A percentile compares a stretch with the other conserved stretches of the same genome.
Conservation (phyloP, 805 yeast species). For the Kazachstania taianensis region DNA sequence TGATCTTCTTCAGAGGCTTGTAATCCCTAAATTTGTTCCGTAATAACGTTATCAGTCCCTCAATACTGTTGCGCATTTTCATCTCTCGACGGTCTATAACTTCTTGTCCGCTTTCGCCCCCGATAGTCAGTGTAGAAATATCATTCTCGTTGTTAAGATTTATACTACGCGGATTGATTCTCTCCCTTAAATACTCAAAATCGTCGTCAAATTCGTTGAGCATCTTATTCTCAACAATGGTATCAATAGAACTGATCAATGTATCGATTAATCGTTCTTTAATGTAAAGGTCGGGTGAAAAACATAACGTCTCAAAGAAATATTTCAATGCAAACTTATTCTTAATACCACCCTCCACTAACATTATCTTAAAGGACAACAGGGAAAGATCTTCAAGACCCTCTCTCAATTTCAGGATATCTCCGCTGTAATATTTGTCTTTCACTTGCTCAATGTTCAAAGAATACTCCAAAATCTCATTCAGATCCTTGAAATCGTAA, state of each 20-base stretch:
- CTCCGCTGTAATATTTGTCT: neutral
- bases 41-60: slow-evolving; percentile 19
- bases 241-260: slow-evolving; percentile 46
- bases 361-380: slow-evolving; percentile 59
- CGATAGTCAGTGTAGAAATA: too few relatives aligned
- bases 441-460: slow-evolving; percentile 22
- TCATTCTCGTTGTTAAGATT: slow-evolving; percentile 11
- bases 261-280: slow-evolving; percentile 39
- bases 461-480: slow-evolving; percentile 45
- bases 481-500: slow-evolving; percentile 35
- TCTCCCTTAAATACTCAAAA: slow-evolving; percentile 31
- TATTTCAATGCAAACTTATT: slow-evolving; percentile 51
- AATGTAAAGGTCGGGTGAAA: slow-evolving; percentile 47
- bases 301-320: slow-evolving; percentile 44
- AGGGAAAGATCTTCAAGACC: slow-evolving; percentile 43
- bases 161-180: slow-evolving; percentile 16
- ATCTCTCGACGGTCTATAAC: slow-evolving; percentile 14
- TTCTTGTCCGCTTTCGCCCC: slow-evolving; percentile 6
- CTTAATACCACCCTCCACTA: slow-evolving; percentile 68
- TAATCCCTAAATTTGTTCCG: slow-evolving; percentile 28
- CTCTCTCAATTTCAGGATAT: slow-evolving; percentile 15
- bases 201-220: slow-evolving; percentile 58
- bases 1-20: slow-evolving; percentile 43
- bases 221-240: slow-evolving; percentile 56
- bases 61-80: slow-evolving; percentile 20